Conservation (phyloP, 345 rosid species). For the Brassica rapa region DNA sequence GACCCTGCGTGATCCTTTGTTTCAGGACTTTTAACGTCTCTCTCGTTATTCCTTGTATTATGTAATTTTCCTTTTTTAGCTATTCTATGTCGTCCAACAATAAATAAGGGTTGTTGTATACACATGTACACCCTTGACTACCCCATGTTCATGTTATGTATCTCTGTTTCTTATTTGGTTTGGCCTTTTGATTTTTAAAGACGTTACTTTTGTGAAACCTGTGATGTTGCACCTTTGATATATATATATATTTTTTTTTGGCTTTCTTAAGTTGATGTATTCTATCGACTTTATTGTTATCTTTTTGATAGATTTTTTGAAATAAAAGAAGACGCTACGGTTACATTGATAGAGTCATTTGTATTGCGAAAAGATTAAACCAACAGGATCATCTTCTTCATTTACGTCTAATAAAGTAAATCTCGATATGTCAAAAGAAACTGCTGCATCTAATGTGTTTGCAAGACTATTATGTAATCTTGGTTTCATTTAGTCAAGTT, state of each 20-base stretch:
- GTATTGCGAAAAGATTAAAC: conserved; percentile 19
- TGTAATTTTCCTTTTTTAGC: neutral
- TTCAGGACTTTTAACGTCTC: no score
- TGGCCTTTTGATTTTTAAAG: no score
- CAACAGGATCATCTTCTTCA: neutral
- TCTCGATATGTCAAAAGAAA: neutral
- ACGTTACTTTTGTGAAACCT: no score
- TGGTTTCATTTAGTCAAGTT: neutral
- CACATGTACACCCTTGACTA: neutral
- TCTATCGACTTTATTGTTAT: no score
- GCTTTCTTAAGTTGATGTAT: no score
- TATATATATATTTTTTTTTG: conserved; percentile 49
- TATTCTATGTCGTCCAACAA: neutral
- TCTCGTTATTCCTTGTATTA: no score
- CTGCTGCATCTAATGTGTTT: neutral
- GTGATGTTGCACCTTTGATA: no score
- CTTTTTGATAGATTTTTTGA: no score
- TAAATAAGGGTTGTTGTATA: neutral
- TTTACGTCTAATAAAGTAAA: neutral
- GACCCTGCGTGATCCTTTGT: no score
- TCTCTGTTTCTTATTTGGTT: no score
- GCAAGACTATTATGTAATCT: neutral
- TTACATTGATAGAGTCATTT: conserved; percentile 22
- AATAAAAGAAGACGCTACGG: neutral
- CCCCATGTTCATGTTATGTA: no score